Conservation (phyloP, 441 rosid species). For the Kokia cookei region DNA sequence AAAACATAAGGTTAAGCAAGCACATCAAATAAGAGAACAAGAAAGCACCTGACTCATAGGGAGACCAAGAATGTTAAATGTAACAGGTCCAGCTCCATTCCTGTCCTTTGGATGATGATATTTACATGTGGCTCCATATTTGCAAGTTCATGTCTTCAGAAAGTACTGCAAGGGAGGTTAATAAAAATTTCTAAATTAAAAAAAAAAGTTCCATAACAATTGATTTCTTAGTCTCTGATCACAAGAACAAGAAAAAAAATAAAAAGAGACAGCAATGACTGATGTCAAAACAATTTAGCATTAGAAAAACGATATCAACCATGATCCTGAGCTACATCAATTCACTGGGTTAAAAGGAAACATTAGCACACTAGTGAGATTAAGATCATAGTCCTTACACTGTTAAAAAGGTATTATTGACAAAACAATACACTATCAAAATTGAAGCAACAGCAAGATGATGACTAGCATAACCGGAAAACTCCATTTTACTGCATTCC, state of each 20-base stretch:
- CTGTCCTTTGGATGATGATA: slow-evolving; percentile 86
- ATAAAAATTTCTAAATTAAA: not conserved
- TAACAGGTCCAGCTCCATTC: slow-evolving; percentile 76
- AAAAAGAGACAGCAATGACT: not conserved
- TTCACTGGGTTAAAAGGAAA: not conserved
- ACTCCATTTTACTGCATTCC: not conserved
- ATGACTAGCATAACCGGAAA: not conserved
- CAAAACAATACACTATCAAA: not conserved
- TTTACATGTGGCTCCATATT: slow-evolving; percentile 77
- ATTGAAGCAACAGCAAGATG: not conserved
- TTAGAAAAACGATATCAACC: not conserved
- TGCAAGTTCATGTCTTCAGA: slow-evolving; percentile 81
- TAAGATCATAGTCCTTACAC: not conserved
- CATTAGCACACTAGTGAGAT: not conserved
- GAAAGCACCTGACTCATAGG: slow-evolving; percentile 74
- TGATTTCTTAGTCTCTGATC: not conserved
- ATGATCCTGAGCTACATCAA: not conserved
- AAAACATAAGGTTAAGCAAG: not conserved
- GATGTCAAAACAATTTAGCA: not conserved
- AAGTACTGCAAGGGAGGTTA: slow-evolving; percentile 48
- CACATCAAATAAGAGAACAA: not conserved
- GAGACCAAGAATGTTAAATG: slow-evolving; percentile 57
- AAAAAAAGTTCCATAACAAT: not conserved
- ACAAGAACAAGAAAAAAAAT: not conserved
- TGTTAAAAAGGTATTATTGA: not conserved